These are phyloP conservation scores for Suillus occidentalis DNA, from an alignment of 768 basidiomycete species.

Conservation along the genomic window DNA sequence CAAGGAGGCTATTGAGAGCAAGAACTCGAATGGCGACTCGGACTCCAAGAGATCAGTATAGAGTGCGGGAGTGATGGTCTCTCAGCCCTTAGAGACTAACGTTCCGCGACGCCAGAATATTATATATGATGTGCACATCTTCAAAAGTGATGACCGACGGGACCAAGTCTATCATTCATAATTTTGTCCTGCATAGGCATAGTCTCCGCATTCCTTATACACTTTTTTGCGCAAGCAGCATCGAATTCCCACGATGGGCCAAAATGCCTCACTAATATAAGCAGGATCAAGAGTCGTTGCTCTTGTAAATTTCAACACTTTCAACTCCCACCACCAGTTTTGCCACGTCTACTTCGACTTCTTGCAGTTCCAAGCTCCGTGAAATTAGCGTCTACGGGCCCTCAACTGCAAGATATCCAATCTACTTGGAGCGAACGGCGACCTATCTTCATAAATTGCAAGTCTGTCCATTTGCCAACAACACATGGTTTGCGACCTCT, in stretches of 20 bases:
- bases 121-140: not conserved
- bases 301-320: not conserved
- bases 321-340: not conserved
- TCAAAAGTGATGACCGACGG: not conserved
- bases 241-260: not conserved
- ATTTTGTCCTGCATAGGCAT: not conserved
- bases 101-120: not conserved
- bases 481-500: not conserved
- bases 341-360: not conserved
- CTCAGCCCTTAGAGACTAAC: not conserved
- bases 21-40: not conserved
- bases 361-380: not conserved
- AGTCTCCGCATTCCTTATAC: too few species aligned
- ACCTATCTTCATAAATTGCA: not conserved
- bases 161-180: not conserved
- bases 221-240: too few species aligned
- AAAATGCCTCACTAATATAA: not conserved
- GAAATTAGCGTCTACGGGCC: not conserved
- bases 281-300: too few species aligned
- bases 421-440: not conserved
- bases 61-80: not conserved
- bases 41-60: slow-evolving; percentile 3
- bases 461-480: too few species aligned
- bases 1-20: slow-evolving; percentile 16
- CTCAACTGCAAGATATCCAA: not conserved